Conservation (phyloP, 306 rosid genomes). For the Acacia melanoxylon region DNA sequence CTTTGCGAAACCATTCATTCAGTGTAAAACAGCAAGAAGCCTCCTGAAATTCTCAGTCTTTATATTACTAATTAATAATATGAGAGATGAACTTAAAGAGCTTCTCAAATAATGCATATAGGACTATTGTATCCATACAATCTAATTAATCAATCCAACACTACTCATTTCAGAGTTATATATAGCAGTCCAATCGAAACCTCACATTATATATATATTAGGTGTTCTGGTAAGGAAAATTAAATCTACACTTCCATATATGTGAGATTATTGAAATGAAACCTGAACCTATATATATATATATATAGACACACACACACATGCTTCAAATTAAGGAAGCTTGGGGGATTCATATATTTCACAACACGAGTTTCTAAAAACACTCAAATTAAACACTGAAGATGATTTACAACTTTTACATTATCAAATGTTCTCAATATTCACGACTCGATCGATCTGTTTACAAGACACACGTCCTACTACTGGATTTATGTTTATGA, state of each 20-base stretch:
- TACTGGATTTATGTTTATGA: constrained; percentile 40
- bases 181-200: background rate
- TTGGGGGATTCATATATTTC: background rate
- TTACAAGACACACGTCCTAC: constrained; percentile 46
- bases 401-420: constrained; percentile 33
- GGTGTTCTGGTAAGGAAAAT: background rate
- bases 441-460: constrained; percentile 47
- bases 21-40: background rate
- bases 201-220: background rate
- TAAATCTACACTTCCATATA: background rate
- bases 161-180: background rate
- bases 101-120: background rate
- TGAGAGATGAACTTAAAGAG: background rate
- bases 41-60: background rate
- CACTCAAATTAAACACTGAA: constrained; percentile 30
- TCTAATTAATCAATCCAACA: background rate
- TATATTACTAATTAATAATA: background rate
- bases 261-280: background rate
- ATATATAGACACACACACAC: no score
- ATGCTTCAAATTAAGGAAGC: background rate
- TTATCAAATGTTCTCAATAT: constrained; percentile 38
- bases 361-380: constrained; percentile 11
- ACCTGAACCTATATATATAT: background rate
- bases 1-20: background rate
- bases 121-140: background rate